phyloP scores from a whole-genome alignment of 306 rosid genomes.

The Mimosa bimucronata region DNA sequence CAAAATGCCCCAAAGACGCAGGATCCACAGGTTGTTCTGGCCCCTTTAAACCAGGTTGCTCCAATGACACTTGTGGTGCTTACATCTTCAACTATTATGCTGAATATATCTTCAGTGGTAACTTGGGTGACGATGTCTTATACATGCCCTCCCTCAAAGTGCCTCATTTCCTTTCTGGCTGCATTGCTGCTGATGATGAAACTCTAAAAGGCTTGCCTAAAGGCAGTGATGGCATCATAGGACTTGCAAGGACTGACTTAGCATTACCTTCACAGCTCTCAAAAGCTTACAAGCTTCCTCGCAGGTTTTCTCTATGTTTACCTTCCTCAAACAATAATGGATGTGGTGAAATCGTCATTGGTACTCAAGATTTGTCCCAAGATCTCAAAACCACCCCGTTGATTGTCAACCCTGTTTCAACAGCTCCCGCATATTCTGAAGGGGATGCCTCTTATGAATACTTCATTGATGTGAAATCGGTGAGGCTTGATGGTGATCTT shows the following conservation, averaged over 20 bases:
- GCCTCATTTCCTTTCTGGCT: slow-evolving; percentile 14
- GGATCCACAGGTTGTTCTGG: slow-evolving; percentile 37
- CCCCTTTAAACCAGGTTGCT: slow-evolving; percentile 51
- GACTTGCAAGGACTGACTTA: slow-evolving; percentile 38
- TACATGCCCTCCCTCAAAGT: not conserved
- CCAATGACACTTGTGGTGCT: slow-evolving; percentile 37
- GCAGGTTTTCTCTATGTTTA: slow-evolving; percentile 41
- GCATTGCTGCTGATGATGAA: not conserved
- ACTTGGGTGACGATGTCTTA: slow-evolving; percentile 18
- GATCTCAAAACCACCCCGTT: slow-evolving; percentile 34
- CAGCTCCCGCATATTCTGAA: slow-evolving; percentile 12
- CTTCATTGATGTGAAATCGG: slow-evolving; percentile 42
- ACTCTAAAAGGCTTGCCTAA: slow-evolving; percentile 10
- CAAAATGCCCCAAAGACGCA: slow-evolving; percentile 21
- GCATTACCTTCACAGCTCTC: slow-evolving; percentile 33
- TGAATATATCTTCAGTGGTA: not conserved
- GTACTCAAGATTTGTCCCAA: slow-evolving; percentile 1
- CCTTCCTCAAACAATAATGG: slow-evolving; percentile 38
- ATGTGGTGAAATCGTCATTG: slow-evolving; percentile 32
- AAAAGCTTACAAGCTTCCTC: slow-evolving; percentile 1
- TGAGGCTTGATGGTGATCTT: slow-evolving; percentile 41
- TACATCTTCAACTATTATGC: not conserved
- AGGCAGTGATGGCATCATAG: slow-evolving; percentile 23
- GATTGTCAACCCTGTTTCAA: not conserved
- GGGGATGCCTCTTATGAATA: slow-evolving; percentile 38